phyloP scores from a whole-genome alignment of 495 filamentous ascomycete species.

The Talaromyces stipitatus region DNA sequence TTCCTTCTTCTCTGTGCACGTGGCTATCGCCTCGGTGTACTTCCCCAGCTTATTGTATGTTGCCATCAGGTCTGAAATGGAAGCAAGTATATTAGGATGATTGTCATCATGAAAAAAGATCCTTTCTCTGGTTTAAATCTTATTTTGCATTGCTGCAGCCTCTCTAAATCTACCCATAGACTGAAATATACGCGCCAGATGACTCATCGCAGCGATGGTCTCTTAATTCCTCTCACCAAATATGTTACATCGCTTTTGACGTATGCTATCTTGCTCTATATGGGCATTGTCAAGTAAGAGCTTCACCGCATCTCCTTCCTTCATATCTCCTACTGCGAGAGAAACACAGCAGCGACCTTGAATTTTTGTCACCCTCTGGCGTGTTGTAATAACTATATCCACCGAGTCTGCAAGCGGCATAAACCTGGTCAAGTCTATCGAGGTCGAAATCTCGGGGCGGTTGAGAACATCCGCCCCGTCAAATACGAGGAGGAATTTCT shows the following conservation, averaged over 20 bases:
- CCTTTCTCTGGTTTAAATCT: not conserved
- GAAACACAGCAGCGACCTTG: too few relatives aligned
- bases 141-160: not conserved
- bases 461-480: too few relatives aligned
- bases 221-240: not conserved
- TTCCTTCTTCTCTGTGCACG: not conserved
- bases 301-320: too few relatives aligned
- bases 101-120: not conserved
- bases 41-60: not conserved
- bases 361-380: too few relatives aligned
- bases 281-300: too few relatives aligned
- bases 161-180: not conserved
- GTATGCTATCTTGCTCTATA: not conserved
- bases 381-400: too few relatives aligned
- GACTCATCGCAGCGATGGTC: not conserved
- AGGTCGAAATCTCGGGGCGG: too few relatives aligned
- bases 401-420: too few relatives aligned
- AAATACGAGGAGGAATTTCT: too few relatives aligned
- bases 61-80: not conserved
- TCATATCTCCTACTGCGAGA: too few relatives aligned
- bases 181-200: not conserved
- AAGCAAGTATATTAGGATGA: not conserved
- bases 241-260: not conserved
- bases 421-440: too few relatives aligned
- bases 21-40: not conserved